Evolutionary conservation across 2,329 filamentous ascomycete genomes (phyloP).

Genomic region (Chaetomium strumarium): DNA sequence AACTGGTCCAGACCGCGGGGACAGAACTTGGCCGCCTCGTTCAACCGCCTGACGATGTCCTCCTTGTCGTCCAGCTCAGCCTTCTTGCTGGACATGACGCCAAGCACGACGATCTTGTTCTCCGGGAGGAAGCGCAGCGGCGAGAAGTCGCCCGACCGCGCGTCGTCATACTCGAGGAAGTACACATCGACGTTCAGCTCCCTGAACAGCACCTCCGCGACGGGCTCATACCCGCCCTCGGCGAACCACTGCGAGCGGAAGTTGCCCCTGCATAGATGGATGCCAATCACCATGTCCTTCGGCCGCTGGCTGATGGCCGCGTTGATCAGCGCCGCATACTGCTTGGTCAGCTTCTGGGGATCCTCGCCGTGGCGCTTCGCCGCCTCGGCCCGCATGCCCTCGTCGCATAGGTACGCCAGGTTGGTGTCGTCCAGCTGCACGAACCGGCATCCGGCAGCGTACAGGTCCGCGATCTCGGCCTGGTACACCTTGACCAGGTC

Average conservation of each 20-base stretch:
- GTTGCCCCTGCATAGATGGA: constrained; percentile 53
- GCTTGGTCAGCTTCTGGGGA: constrained; percentile 41
- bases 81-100: constrained; percentile 52
- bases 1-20: constrained; percentile 49
- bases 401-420: constrained; percentile 54
- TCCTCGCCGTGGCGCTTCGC: constrained; percentile 46
- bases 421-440: constrained; percentile 56
- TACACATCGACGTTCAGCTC: constrained; percentile 52
- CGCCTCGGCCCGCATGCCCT: constrained; percentile 48
- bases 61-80: constrained; percentile 46
- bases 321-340: constrained; percentile 52
- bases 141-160: constrained; percentile 48
- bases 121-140: constrained; percentile 49
- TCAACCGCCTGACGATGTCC: constrained; percentile 34
- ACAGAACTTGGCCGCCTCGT: constrained; percentile 42
- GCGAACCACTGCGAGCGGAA: constrained; percentile 53
- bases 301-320: constrained; percentile 46
- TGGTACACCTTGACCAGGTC: constrained; percentile 51
- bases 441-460: constrained; percentile 49
- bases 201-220: constrained; percentile 51
- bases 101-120: constrained; percentile 50
- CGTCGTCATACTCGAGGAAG: constrained; percentile 56
- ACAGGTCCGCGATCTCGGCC: constrained; percentile 46
- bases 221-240: constrained; percentile 52
- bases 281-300: constrained; percentile 48